Base-by-base conservation (phyloP, 495 filamentous ascomycete genomes). In the Xylaria sp. region DNA sequence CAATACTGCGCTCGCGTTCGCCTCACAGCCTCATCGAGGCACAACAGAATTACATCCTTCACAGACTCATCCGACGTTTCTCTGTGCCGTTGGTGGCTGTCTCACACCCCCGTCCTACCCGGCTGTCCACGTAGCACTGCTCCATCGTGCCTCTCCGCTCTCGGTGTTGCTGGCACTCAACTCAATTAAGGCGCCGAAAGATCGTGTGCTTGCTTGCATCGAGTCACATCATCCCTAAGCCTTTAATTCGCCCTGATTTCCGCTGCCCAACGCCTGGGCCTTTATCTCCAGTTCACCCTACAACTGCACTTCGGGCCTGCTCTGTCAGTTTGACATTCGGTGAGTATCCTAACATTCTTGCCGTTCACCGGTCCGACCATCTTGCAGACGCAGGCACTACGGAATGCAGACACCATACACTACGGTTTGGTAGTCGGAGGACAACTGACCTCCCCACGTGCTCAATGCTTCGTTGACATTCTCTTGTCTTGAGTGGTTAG, bases 141-240 rank as follows among this genome's bases (percentile, higher is more conserved):
- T 41, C 67, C 67, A 26, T 50, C 5, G 14, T n/a, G 5, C 31
- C 58, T 63, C 68, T 70, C 68, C 68, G 68, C 58, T 53, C 44
- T 57, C 66, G 53, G 40, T 59, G 53, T 63, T 46, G 61, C 43
- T 63, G 48, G 48, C 58, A 41, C 66, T 44, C 50, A 4, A 3
- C 63, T 57, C 52, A 46, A 44, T 58, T 17, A 29, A 48, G 33
- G 40, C 37, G 46, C 17, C 33, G 43, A 17, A 15, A 35, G 41
- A 50, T 40, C 29, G 33, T 50, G 67, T 69, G 43, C 44, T 67
- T 43, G 43, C 57, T 61, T 35, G 41, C 44, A 61, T 50, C 67
- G 41, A 61, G 40, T 61, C 67, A 40, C 57, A 37, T 19, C 29
- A 24, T 19, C 44, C 35, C 46, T 12, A 9, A 21, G 26, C 31